Percentiles rank a stretch among this genome's conserved stretches.
Conservation (phyloP, 257 asterid genomes). For the Solanum sparsipilum region DNA sequence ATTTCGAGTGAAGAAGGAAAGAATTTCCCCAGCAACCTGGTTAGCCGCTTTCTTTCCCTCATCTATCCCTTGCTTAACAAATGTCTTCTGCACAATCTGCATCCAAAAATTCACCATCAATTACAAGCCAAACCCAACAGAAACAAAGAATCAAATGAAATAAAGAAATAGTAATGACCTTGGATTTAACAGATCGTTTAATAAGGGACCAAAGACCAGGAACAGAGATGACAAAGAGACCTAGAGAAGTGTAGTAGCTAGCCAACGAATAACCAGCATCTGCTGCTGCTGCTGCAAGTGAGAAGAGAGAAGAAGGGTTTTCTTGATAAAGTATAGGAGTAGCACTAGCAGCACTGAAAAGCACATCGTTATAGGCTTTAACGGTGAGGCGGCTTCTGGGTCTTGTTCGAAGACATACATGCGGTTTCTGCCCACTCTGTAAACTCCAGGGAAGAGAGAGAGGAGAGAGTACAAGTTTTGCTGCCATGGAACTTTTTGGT, state of each 20-base stretch:
- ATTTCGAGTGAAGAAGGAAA: constrained; percentile 82
- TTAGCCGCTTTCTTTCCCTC: constrained; percentile 44
- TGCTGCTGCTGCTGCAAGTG: constrained; percentile 51
- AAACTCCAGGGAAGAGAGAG: background rate
- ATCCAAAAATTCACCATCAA: background rate
- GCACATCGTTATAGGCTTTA: background rate
- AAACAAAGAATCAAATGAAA: background rate
- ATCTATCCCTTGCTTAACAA: constrained; percentile 52
- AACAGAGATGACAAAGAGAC: constrained; percentile 87
- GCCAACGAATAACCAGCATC: constrained; percentile 66
- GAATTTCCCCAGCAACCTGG: constrained; percentile 79
- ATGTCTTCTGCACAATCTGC: constrained; percentile 88
- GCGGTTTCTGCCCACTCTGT: background rate
- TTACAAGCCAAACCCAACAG: background rate
- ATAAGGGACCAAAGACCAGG: constrained; percentile 99
- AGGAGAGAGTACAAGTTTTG: constrained; percentile 10
- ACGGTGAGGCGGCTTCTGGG: background rate
- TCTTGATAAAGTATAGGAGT: constrained; percentile 28
- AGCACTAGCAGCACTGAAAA: background rate
- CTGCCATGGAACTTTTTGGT: constrained; percentile 10
- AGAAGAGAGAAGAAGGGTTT: constrained; percentile 33
- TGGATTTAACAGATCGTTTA: constrained; percentile 94
- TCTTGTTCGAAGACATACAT: background rate
- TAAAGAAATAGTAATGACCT: constrained; percentile 27
- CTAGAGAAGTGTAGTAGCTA: constrained; percentile 92